Evolutionary conservation across 2,329 filamentous ascomycete species (phyloP).

Genomic region (Ampelomyces quisqualis): DNA sequence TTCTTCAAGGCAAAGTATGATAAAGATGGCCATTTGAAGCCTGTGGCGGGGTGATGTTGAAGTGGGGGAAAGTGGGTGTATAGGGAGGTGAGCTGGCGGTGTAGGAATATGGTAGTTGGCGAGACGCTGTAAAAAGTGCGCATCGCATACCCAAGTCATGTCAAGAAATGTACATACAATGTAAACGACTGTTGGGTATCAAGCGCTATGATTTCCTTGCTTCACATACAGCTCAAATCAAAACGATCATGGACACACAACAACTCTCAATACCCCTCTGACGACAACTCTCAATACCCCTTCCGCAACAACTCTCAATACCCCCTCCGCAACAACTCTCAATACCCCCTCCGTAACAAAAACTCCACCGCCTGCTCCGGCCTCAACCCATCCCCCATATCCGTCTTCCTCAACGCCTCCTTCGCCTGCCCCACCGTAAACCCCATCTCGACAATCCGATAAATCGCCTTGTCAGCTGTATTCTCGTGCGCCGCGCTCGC

Average conservation of each 20-base stretch:
- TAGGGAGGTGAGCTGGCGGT: no score
- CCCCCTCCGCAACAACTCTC: neutral
- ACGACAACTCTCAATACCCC: no score
- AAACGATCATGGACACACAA: neutral
- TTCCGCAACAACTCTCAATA: neutral
- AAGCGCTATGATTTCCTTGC: neutral
- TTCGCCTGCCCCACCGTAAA: constrained; percentile 58
- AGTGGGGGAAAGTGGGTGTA: no score
- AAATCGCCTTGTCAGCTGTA: constrained; percentile 59
- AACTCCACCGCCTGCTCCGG: constrained; percentile 59
- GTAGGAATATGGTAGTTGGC: no score
- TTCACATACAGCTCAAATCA: neutral
- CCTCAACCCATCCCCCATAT: constrained; percentile 60
- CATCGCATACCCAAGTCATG: no score
- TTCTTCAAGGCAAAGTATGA: constrained; percentile 96
- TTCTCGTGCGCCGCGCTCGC: constrained; percentile 47
- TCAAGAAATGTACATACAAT: no score
- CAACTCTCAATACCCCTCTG: no score
- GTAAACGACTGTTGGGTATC: constrained; percentile 3
- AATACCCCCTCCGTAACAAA: constrained; percentile 40
- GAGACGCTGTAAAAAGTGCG: no score
- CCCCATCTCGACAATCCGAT: constrained; percentile 60
- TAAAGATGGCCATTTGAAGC: constrained; percentile 70
- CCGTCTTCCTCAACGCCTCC: constrained; percentile 59
- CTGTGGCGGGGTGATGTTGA: constrained; percentile 50